Conservation (phyloP, 2,329 filamentous ascomycete genomes). For the Aureobasidium sp. region DNA sequence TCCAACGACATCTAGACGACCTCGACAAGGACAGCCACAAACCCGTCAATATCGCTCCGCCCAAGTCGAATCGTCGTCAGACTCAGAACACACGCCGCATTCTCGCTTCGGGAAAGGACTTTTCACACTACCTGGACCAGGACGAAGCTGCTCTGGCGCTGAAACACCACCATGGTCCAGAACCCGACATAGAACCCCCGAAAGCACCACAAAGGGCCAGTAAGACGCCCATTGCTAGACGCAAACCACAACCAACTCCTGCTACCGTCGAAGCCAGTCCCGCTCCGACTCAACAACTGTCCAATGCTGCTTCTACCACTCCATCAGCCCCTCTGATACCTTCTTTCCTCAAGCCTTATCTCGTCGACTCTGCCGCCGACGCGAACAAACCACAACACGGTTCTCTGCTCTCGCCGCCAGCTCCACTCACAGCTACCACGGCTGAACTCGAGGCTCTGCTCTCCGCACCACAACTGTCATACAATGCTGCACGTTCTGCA, state of each 20-base stretch:
- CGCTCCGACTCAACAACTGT: constrained; percentile 7
- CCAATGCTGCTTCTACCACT: neutral
- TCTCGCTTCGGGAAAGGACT: constrained; percentile 71
- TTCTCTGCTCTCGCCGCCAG: constrained; percentile 17
- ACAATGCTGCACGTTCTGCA: constrained; percentile 50
- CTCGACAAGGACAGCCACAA: constrained; percentile 63
- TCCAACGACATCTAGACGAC: constrained; percentile 71
- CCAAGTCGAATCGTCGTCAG: constrained; percentile 46
- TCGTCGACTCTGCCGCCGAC: constrained; percentile 16
- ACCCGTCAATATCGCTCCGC: constrained; percentile 57
- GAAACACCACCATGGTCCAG: constrained; percentile 23
- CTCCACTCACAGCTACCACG: constrained; percentile 20
- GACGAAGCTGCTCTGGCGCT: constrained; percentile 53
- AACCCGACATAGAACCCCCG: constrained; percentile 3
- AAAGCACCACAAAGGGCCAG: constrained; percentile 22
- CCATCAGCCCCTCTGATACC: neutral
- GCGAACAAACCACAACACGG: neutral
- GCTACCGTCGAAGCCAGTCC: constrained; percentile 40
- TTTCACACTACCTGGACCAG: constrained; percentile 74
- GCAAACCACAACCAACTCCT: constrained; percentile 23
- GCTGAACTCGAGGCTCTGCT: constrained; percentile 56
- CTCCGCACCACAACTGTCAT: constrained; percentile 56
- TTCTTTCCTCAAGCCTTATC: constrained; percentile 4
- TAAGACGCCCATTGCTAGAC: constrained; percentile 29
- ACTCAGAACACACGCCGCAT: constrained; percentile 68